These are phyloP conservation scores for Lactarius indigo DNA, from an alignment of 768 basidiomycete genomes.

Conservation along the genomic window DNA sequence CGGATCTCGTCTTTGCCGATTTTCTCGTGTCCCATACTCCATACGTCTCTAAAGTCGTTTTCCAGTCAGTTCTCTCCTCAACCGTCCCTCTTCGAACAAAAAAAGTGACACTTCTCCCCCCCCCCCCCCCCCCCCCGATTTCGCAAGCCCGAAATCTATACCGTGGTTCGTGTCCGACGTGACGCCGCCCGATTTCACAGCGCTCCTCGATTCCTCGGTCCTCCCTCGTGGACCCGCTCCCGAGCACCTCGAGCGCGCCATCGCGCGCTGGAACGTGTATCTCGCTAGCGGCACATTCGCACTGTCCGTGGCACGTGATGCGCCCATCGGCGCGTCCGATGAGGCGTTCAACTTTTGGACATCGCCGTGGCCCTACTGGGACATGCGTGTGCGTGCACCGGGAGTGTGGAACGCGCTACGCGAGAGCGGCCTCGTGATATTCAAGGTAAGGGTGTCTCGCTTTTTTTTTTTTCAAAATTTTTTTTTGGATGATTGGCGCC, in stretches of 20 bases:
- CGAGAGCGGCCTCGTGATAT: conserved; percentile 67
- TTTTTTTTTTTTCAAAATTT: background rate
- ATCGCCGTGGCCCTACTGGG: conserved; percentile 70
- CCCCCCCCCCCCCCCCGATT: background rate
- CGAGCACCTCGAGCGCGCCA: conserved; percentile 53
- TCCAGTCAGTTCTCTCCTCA: conserved; percentile 62
- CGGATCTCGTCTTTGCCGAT: conserved; percentile 90
- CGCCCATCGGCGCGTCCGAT: conserved; percentile 50
- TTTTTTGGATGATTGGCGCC: background rate
- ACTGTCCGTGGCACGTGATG: conserved; percentile 63
- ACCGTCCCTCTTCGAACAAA: background rate
- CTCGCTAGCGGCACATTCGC: conserved; percentile 67
- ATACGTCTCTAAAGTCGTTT: conserved; percentile 74
- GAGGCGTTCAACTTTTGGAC: conserved; percentile 62
- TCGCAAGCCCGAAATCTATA: conserved; percentile 78
- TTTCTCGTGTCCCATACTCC: conserved; percentile 90
- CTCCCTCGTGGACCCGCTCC: conserved; percentile 31
- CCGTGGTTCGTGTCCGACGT: conserved; percentile 99
- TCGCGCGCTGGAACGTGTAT: conserved; percentile 68
- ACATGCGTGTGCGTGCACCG: conserved; percentile 54
- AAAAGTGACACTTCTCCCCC: too few relatives aligned
- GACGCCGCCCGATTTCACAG: conserved; percentile 76
- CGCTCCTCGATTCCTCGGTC: conserved; percentile 29
- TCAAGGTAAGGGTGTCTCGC: conserved; percentile 54
- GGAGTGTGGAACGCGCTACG: conserved; percentile 50